These are phyloP conservation scores for Aspergillus carbonarius DNA, from an alignment of 2,329 filamentous ascomycete species.

Conservation along the genomic window DNA sequence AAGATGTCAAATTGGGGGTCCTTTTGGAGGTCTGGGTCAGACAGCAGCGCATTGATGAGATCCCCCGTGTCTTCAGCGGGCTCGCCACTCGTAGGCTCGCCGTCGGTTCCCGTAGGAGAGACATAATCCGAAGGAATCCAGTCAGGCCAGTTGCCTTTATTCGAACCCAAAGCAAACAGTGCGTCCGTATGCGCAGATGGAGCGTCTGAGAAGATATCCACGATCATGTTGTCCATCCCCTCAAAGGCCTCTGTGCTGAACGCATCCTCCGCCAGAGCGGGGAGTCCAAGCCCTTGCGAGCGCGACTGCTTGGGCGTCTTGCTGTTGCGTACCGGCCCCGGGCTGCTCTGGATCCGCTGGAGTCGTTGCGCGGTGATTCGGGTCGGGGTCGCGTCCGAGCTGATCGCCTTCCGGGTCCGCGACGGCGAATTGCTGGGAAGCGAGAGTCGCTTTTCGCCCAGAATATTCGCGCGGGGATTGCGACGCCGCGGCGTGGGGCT, in stretches of 20 bases:
- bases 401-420: slow-evolving; percentile 23
- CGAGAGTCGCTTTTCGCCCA: slow-evolving; percentile 37
- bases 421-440: slow-evolving; percentile 38
- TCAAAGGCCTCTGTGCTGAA: slow-evolving; percentile 29
- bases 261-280: slow-evolving; percentile 23
- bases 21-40: slow-evolving; percentile 34
- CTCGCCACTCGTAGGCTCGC: slow-evolving; percentile 15
- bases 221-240: slow-evolving; percentile 36
- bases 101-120: slow-evolving; percentile 32
- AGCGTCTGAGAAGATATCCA: slow-evolving; percentile 39
- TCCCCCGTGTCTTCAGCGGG: slow-evolving; percentile 27
- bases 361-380: slow-evolving; percentile 35
- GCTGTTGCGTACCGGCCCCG: slow-evolving; percentile 22
- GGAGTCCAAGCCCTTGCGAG: slow-evolving; percentile 17
- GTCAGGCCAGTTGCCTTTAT: slow-evolving; percentile 35
- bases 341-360: slow-evolving; percentile 31
- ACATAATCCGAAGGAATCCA: slow-evolving; percentile 39
- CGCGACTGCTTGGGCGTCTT: slow-evolving; percentile 28
- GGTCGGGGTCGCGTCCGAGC: slow-evolving; percentile 26
- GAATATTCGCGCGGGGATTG: slow-evolving; percentile 47
- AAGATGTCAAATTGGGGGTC: slow-evolving; percentile 32
- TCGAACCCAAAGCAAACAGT: slow-evolving; percentile 30
- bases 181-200: slow-evolving; percentile 26
- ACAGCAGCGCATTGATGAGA: slow-evolving; percentile 38
- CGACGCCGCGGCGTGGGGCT: slow-evolving; percentile 54